A percentile compares a stretch with the other conserved stretches of the same genome.
phyloP scores from a whole-genome alignment of 1,139 yeast species.

The Pichia kudriavzevii region DNA sequence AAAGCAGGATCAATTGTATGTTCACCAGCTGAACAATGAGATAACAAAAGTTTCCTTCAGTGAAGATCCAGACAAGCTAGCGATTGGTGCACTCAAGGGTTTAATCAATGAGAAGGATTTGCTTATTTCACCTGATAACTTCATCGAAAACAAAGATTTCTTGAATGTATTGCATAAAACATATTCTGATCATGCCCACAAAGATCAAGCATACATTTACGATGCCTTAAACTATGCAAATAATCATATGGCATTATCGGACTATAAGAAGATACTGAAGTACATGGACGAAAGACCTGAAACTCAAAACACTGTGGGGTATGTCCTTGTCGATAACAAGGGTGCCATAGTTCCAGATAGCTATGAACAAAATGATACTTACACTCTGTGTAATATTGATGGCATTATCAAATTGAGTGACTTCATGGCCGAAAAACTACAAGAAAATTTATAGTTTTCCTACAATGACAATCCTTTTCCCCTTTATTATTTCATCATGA shows the following conservation, averaged over 20 bases:
- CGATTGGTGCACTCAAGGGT: conserved; percentile 22
- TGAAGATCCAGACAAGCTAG: conserved; percentile 28
- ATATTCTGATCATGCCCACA: conserved; percentile 28
- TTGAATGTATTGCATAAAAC: conserved; percentile 27
- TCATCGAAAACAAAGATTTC: conserved; percentile 26
- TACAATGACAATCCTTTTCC: neutral
- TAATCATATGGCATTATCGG: conserved; percentile 64
- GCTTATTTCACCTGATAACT: conserved; percentile 18
- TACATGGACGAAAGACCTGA: conserved; percentile 62
- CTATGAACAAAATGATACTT: conserved; percentile 56
- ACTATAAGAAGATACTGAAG: conserved; percentile 58
- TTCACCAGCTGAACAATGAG: conserved; percentile 25
- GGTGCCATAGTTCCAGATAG: conserved; percentile 48
- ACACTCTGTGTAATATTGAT: conserved; percentile 46
- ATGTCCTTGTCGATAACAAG: conserved; percentile 49
- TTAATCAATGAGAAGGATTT: conserved; percentile 5
- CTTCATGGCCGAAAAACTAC: conserved; percentile 38
- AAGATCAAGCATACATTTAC: conserved; percentile 53
- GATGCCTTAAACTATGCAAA: conserved; percentile 55
- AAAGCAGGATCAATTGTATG: conserved; percentile 25
- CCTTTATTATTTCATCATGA: neutral
- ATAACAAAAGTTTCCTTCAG: conserved; percentile 35
- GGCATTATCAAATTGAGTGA: conserved; percentile 59
- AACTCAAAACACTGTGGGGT: conserved; percentile 66
- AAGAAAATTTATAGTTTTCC: conserved; percentile 5